phyloP scores from a whole-genome alignment of 768 basidiomycete species.

The Boletus sensibilis region DNA sequence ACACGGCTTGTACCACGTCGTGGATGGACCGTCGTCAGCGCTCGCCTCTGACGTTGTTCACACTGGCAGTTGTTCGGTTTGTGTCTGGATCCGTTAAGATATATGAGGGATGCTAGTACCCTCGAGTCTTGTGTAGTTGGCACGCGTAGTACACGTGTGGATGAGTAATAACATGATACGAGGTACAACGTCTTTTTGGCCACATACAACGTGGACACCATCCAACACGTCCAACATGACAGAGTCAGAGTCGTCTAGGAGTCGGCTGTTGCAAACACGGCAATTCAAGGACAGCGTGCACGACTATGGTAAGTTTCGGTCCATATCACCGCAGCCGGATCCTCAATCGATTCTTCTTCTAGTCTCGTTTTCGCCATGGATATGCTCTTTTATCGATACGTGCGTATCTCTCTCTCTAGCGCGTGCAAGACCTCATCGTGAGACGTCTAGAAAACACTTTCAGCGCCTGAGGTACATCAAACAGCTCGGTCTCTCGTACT shows the following conservation, averaged over 20 bases:
- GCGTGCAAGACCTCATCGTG: not conserved
- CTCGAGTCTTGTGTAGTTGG: not conserved
- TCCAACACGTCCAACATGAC: not conserved
- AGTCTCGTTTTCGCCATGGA: slow-evolving; percentile 34
- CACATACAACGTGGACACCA: not conserved
- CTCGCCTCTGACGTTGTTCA: not conserved
- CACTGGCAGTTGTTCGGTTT: not conserved
- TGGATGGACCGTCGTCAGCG: not conserved
- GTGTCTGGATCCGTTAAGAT: not conserved
- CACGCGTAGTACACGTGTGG: slow-evolving; percentile 6
- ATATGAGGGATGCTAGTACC: not conserved
- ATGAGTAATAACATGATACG: not conserved
- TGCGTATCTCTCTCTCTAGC: slow-evolving; percentile 26
- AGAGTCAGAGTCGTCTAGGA: not conserved
- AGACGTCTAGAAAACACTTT: slow-evolving; percentile 56
- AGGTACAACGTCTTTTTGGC: not conserved
- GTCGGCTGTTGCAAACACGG: slow-evolving; percentile 12
- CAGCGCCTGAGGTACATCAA: slow-evolving; percentile 77
- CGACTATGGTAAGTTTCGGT: slow-evolving; percentile 37
- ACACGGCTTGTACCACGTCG: not conserved
- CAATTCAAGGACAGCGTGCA: slow-evolving; percentile 43
- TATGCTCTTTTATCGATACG: slow-evolving; percentile 67
- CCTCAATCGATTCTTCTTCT: not conserved
- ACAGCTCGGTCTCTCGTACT: slow-evolving; percentile 75
- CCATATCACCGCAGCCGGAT: too few relatives aligned